phyloP scores from a whole-genome alignment of 2,329 filamentous ascomycete species.

The Tolypocladium sp. region DNA sequence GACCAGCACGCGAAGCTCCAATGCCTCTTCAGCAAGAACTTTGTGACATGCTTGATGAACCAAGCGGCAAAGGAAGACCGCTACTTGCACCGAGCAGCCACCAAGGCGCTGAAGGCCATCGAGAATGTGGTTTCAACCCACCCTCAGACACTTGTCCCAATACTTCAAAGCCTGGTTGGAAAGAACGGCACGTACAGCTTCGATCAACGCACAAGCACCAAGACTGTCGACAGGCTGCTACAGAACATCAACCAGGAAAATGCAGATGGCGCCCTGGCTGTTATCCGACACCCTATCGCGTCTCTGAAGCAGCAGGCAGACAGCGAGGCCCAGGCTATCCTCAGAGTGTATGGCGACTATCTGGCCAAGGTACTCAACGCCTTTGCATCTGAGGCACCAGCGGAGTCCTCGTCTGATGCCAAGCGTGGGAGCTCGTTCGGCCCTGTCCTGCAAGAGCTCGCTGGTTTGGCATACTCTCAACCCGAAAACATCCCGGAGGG shows the following conservation, averaged over 20 bases:
- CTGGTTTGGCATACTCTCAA: conserved; percentile 45
- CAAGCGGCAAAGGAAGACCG: conserved; percentile 70
- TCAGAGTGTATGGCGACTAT: conserved; percentile 45
- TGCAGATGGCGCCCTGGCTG: conserved; percentile 40
- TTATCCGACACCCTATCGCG: conserved; percentile 35
- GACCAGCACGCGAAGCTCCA: conserved; percentile 36
- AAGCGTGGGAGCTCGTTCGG: conserved; percentile 19
- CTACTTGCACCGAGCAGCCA: conserved; percentile 70
- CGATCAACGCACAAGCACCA: conserved; percentile 77
- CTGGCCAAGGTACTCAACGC: conserved; percentile 41
- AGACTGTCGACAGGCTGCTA: conserved; percentile 70
- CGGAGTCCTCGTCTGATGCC: conserved; percentile 16
- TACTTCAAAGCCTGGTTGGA: conserved; percentile 61
- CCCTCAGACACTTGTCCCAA: conserved; percentile 46
- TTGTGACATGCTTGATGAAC: conserved; percentile 75
- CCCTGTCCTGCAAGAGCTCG: conserved; percentile 40
- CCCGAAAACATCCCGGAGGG: conserved; percentile 30
- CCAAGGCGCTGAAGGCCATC: conserved; percentile 65
- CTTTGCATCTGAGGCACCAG: conserved; percentile 10
- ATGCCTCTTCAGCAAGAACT: conserved; percentile 70
- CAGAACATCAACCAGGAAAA: conserved; percentile 48
- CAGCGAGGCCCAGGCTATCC: conserved; percentile 18
- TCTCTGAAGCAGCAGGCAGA: conserved; percentile 16
- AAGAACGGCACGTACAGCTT: conserved; percentile 68
- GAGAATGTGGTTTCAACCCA: conserved; percentile 54